These are phyloP conservation scores for Orbilia javanica DNA, from an alignment of 2,329 filamentous ascomycete species.

Conservation along the genomic window DNA sequence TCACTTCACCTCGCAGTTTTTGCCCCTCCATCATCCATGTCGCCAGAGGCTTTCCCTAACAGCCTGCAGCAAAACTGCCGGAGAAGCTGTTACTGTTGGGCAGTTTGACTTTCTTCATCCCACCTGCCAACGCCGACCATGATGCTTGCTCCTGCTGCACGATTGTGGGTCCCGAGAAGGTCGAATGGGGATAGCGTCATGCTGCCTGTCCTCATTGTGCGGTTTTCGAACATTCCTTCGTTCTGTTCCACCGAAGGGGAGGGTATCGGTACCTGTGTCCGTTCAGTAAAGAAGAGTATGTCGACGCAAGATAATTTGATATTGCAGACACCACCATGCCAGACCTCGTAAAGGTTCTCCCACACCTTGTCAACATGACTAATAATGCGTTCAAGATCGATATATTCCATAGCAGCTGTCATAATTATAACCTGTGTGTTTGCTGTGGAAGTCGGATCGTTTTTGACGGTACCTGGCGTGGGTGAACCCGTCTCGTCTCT, in stretches of 20 bases:
- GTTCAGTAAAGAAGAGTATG: neutral
- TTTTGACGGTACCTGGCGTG: conserved; percentile 49
- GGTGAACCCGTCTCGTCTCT: conserved; percentile 27
- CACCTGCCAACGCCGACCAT: conserved; percentile 54
- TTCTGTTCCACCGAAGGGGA: conserved; percentile 30
- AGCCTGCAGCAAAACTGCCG: conserved; percentile 25
- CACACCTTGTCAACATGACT: conserved; percentile 39
- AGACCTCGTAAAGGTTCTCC: conserved; percentile 55
- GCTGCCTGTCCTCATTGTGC: conserved; percentile 37
- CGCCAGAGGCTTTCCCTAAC: conserved; percentile 23
- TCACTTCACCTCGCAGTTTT: conserved; percentile 14
- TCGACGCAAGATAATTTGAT: conserved; percentile 47
- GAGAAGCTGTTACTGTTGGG: conserved; percentile 14
- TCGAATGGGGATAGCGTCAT: conserved; percentile 51
- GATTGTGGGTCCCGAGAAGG: conserved; percentile 37
- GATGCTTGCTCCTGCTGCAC: conserved; percentile 54
- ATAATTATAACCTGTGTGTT: neutral
- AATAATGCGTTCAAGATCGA: conserved; percentile 28
- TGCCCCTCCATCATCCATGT: conserved; percentile 52
- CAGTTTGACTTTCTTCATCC: conserved; percentile 36
- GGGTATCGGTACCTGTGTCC: conserved; percentile 25
- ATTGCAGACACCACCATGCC: conserved; percentile 36
- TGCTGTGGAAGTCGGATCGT: conserved; percentile 29
- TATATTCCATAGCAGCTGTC: neutral
- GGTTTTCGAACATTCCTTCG: conserved; percentile 44